Evolutionary conservation across 768 basidiomycete genomes (phyloP), one percentile per base, ranked within the genome.

Genomic region (Lentinula guzmanii): DNA sequence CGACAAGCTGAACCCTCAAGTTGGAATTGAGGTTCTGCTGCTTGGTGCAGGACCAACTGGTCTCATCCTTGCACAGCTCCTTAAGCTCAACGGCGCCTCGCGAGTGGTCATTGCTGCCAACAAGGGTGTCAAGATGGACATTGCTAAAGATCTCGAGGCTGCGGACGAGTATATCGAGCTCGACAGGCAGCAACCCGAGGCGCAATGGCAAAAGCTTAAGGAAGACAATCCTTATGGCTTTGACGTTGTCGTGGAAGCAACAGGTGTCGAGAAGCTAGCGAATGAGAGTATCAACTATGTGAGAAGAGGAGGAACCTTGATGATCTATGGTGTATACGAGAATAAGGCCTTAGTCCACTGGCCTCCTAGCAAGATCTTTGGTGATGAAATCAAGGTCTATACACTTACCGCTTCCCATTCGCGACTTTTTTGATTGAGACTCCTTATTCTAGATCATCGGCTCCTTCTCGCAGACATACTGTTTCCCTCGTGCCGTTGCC

Each of bases 251-350:
- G 82, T 83, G 33, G 87, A 89, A 70, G 87, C 86, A 55, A 89
- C 88, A 0, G 94, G 94, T 35, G 87, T 90, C 34, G 92, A 94
- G 74, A 86, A 86, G 68, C 73, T 96, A 45, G 93, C 90, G n/a
- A 87, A 93, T 67, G 87, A 92, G 34, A 79, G 90, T 62, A 94
- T 95, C 77, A 86, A 94, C 76, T 94, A 93, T 68, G 94, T 96
- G 28, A 81, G 91, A 37, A 77, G 91, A 33, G 91, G 91, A 15
- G 91, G 91, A 16, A 92, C 91, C 3, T 72, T 93, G 69, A 87
- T 93, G 86, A 82, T 93, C 48, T 96, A 96, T 68, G 93, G 93
- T 43, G 93, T 95, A 42, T 96, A 95, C 70, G 88, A 87, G 72
- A 87, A 94, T 75, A 86, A 86, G 63, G 93, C 91, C 1, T 79